These are phyloP conservation scores for Talaromyces ruber DNA, from an alignment of 495 filamentous ascomycete genomes.

Conservation along the genomic window DNA sequence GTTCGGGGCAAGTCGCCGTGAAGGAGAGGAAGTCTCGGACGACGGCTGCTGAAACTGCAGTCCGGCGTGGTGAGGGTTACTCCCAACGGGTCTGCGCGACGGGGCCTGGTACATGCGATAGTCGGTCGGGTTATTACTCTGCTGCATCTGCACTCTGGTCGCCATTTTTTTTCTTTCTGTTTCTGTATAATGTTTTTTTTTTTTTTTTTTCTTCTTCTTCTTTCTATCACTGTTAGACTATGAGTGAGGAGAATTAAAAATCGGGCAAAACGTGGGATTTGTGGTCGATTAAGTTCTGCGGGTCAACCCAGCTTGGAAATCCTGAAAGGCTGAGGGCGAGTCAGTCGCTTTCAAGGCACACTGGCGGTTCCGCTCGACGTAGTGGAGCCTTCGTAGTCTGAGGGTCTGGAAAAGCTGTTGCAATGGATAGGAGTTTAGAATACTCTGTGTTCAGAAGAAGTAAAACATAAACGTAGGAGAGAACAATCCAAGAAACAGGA, in stretches of 20 bases:
- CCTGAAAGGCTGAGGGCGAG: background rate
- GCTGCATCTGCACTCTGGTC: slow-evolving; percentile 2
- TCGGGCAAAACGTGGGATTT: background rate
- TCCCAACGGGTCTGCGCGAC: slow-evolving; percentile 12
- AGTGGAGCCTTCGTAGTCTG: background rate
- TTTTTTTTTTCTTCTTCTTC: background rate
- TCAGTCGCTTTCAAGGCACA: background rate
- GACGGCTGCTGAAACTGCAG: slow-evolving; percentile 8
- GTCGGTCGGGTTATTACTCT: background rate
- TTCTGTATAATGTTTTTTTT: background rate
- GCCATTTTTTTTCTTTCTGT: background rate
- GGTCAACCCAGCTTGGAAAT: background rate
- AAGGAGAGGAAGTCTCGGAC: slow-evolving; percentile 11
- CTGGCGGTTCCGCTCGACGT: background rate
- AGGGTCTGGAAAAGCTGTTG: background rate
- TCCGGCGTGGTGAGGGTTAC: slow-evolving; percentile 7
- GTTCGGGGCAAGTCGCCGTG: slow-evolving; percentile 11
- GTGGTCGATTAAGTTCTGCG: background rate
- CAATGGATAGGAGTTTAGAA: background rate
- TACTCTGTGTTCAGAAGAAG: no score
- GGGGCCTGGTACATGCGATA: slow-evolving; percentile 13
- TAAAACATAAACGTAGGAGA: background rate
- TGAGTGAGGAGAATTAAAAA: background rate
- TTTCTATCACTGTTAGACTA: background rate
- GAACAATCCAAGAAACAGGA: background rate